Conservation (phyloP, 2,329 filamentous ascomycete species). For the Ambrosiella beaveri region DNA sequence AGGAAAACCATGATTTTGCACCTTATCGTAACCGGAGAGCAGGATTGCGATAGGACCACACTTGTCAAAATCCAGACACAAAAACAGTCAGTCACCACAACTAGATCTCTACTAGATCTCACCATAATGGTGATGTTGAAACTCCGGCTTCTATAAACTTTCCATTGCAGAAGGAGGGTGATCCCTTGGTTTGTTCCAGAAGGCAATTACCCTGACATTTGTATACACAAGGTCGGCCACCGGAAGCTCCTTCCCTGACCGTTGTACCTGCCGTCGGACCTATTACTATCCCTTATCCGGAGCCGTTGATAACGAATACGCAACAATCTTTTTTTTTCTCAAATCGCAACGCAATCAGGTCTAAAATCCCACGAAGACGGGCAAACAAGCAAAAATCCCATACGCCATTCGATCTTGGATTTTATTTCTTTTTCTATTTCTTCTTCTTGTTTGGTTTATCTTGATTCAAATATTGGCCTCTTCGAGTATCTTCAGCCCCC, state of each 20-base stretch:
- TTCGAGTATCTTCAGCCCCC: neutral
- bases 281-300: neutral
- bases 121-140: too few relatives aligned
- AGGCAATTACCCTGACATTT: too few relatives aligned
- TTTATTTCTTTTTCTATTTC: neutral
- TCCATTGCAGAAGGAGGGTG: neutral
- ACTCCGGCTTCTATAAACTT: neutral
- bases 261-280: neutral
- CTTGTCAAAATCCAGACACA: neutral
- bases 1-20: neutral
- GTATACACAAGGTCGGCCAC: too few relatives aligned
- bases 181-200: too few relatives aligned
- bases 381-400: neutral
- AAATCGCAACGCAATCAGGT: neutral
- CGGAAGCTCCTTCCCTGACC: neutral
- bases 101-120: too few relatives aligned
- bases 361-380: neutral
- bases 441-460: constrained; percentile 1
- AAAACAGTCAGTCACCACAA: neutral
- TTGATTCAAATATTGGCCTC: neutral
- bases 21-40: neutral
- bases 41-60: constrained; percentile 7
- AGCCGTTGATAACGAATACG: neutral
- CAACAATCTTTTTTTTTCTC: neutral
- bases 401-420: neutral